phyloP scores from a whole-genome alignment of 345 rosid species.

The Pugionium cornutum region DNA sequence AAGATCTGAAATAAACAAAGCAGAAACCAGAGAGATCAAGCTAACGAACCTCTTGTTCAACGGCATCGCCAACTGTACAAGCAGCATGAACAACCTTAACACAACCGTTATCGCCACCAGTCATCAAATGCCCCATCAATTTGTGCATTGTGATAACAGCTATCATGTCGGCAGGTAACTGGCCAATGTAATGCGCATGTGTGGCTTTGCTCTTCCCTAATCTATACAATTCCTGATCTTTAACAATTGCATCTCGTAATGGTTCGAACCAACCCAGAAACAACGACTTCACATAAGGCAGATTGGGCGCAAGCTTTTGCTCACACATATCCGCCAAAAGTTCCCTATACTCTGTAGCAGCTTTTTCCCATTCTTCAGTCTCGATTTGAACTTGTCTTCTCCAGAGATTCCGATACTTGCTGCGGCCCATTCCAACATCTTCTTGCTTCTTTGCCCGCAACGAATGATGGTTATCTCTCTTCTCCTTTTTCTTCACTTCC shows the following conservation, averaged over 20 bases:
- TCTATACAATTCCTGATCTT: slow-evolving; percentile 69
- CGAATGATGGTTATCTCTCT: slow-evolving; percentile 39
- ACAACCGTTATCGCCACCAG: slow-evolving; percentile 70
- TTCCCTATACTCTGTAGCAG: slow-evolving; percentile 80
- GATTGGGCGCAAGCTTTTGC: slow-evolving; percentile 85
- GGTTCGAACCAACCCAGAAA: slow-evolving; percentile 99
- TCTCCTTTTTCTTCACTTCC: slow-evolving; percentile 61
- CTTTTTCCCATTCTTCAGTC: slow-evolving; percentile 93
- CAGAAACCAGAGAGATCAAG: slow-evolving; percentile 20
- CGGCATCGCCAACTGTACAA: slow-evolving; percentile 71
- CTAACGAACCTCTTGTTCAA: slow-evolving; percentile 87
- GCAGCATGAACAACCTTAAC: slow-evolving; percentile 79
- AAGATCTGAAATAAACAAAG: slow-evolving; percentile 20
- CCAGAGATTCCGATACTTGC: slow-evolving; percentile 50
- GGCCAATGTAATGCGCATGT: slow-evolving; percentile 59
- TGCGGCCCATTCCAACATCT: slow-evolving; percentile 44
- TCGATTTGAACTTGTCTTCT: slow-evolving; percentile 88
- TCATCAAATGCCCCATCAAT: slow-evolving; percentile 74
- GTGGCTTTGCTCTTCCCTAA: slow-evolving; percentile 53
- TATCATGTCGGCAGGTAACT: slow-evolving; percentile 88
- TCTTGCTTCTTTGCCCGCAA: slow-evolving; percentile 33
- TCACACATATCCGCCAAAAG: slow-evolving; percentile 88
- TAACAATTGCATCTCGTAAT: slow-evolving; percentile 59
- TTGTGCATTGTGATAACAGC: slow-evolving; percentile 96
- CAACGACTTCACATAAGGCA: slow-evolving; percentile 87